phyloP scores from a whole-genome alignment of 345 rosid genomes.

The Cardamine resedifolia region DNA sequence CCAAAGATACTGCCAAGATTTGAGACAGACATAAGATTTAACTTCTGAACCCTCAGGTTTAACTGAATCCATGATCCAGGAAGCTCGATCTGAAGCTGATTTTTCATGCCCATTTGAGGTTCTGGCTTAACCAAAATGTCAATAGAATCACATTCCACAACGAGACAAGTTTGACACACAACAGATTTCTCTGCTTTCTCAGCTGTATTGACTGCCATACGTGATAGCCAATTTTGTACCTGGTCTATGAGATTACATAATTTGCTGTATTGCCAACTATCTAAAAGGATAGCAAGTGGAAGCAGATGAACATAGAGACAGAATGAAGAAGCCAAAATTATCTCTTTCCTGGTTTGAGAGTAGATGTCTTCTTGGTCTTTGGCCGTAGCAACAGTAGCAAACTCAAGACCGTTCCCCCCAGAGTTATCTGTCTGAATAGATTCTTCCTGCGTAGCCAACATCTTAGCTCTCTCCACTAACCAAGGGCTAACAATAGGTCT shows the following conservation, averaged over 20 bases:
- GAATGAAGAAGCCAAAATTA: conserved; percentile 62
- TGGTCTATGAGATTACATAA: conserved; percentile 52
- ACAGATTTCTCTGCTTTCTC: conserved; percentile 36
- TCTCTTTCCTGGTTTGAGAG: conserved; percentile 58
- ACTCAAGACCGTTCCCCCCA: conserved; percentile 60
- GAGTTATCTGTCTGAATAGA: conserved; percentile 46
- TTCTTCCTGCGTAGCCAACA: conserved; percentile 61
- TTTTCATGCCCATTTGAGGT: conserved; percentile 44
- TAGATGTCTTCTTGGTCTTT: conserved; percentile 54
- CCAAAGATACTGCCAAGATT: conserved; percentile 66
- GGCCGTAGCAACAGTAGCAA: conserved; percentile 59
- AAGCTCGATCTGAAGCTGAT: conserved; percentile 75
- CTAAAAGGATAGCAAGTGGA: conserved; percentile 47
- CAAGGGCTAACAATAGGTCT: conserved; percentile 57
- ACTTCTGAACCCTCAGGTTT: conserved; percentile 59
- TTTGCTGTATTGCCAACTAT: conserved; percentile 48
- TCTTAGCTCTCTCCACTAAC: conserved; percentile 76
- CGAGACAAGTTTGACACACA: conserved; percentile 56
- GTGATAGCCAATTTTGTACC: conserved; percentile 46
- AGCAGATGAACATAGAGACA: conserved; percentile 60
- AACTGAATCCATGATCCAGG: conserved; percentile 82
- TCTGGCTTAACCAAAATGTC: conserved; percentile 71
- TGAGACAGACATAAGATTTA: conserved; percentile 62
- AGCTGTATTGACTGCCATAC: conserved; percentile 37
- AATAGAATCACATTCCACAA: conserved; percentile 71